A percentile compares a stretch with the other conserved stretches of the same genome.
Evolutionary conservation across 768 basidiomycete genomes (phyloP).

Genomic region (Rhizopogon salebrosus): DNA sequence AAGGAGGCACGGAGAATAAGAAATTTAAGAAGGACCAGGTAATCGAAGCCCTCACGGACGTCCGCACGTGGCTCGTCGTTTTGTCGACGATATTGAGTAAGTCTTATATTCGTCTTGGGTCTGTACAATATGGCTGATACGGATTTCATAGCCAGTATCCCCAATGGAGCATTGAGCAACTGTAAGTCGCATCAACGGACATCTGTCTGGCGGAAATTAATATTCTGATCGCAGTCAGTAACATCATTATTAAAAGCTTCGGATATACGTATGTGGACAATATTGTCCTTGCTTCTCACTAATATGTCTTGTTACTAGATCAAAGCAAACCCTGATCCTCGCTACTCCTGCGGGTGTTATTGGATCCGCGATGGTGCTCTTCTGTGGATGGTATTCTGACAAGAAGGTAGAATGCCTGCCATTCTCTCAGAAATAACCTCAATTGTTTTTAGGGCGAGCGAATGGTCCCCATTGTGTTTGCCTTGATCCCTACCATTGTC

Average conservation of each 20-base stretch:
- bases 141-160: slow-evolving; percentile 47
- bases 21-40: slow-evolving; percentile 54
- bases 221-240: slow-evolving; percentile 40
- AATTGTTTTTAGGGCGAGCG: slow-evolving; percentile 40
- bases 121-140: slow-evolving; percentile 3
- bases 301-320: slow-evolving; percentile 26
- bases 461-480: slow-evolving; percentile 56
- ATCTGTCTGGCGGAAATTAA: not conserved
- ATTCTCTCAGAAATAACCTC: not conserved
- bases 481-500: slow-evolving; percentile 53
- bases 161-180: slow-evolving; percentile 59
- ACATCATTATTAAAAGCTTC: slow-evolving; percentile 56
- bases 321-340: slow-evolving; percentile 56
- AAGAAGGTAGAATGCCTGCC: slow-evolving; percentile 37
- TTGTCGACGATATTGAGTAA: slow-evolving; percentile 54
- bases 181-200: slow-evolving; percentile 35
- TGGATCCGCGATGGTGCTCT: slow-evolving; percentile 40
- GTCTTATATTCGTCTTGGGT: not conserved
- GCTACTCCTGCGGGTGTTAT: slow-evolving; percentile 53
- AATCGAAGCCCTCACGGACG: slow-evolving; percentile 49
- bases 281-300: not conserved
- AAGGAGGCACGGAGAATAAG: slow-evolving; percentile 60
- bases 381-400: slow-evolving; percentile 64
- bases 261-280: slow-evolving; percentile 49
- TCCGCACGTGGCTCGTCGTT: slow-evolving; percentile 59